These are phyloP conservation scores for Botrytis fragariae DNA, from an alignment of 2,329 filamentous ascomycete genomes.

Conservation along the genomic window DNA sequence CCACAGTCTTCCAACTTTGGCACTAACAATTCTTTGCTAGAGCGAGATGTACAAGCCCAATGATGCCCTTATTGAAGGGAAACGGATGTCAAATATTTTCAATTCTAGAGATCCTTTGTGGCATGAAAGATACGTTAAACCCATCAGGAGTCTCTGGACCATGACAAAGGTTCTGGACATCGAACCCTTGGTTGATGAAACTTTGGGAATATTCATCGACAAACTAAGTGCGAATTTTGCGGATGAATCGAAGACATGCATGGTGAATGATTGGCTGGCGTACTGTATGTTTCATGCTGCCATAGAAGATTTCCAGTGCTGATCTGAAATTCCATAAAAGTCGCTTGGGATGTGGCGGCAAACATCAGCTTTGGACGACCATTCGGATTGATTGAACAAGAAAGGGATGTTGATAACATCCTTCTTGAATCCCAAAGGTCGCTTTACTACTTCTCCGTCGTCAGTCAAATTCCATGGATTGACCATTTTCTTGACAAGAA, in stretches of 20 bases:
- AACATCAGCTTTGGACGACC: conserved; percentile 8
- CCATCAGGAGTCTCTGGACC: conserved; percentile 7
- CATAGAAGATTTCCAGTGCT: neutral
- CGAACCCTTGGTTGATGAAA: neutral
- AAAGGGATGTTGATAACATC: conserved; percentile 1
- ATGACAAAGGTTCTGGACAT: neutral
- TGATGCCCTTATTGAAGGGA: neutral
- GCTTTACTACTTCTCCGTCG: conserved; percentile 4
- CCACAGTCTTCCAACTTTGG: neutral
- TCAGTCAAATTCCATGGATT: conserved; percentile 16
- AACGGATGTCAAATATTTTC: neutral
- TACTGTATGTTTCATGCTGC: neutral
- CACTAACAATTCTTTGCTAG: neutral
- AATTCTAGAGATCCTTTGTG: neutral
- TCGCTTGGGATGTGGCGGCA: neutral
- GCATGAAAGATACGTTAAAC: conserved; percentile 7
- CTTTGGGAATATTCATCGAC: neutral
- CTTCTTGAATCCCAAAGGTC: neutral
- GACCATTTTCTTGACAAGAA: conserved; percentile 4
- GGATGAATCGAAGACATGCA: neutral
- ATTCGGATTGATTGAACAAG: conserved; percentile 9
- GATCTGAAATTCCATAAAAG: neutral
- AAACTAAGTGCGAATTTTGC: neutral
- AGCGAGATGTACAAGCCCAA: conserved; percentile 9
- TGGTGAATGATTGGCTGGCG: conserved; percentile 12